Conservation (phyloP, 805 yeast genomes). For the Zygoascus bituminiphila region DNA sequence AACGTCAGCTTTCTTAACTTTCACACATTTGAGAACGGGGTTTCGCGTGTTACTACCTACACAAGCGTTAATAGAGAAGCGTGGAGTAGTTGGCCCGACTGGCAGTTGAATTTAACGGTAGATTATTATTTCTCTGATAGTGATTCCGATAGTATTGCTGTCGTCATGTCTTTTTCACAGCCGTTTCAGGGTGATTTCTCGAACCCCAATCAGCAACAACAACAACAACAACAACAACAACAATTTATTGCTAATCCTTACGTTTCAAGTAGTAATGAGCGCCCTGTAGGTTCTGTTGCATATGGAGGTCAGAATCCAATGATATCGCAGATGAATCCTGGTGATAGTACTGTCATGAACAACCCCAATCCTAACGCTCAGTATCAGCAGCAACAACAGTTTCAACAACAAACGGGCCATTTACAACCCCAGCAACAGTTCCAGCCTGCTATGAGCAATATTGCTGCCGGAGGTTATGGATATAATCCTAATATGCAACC, state of each 20-base stretch:
- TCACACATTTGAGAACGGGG: no score
- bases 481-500: not conserved
- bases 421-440: conserved; percentile 9
- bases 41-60: no score
- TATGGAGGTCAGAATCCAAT: not conserved
- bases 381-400: conserved; percentile 18
- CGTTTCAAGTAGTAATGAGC: not conserved
- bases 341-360: not conserved
- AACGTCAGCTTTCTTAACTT: no score
- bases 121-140: not conserved
- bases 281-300: not conserved
- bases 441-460: not conserved
- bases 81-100: not conserved
- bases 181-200: not conserved
- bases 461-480: not conserved
- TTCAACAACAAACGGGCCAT: conserved; percentile 15
- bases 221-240: conserved; percentile 29
- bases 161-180: not conserved
- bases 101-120: not conserved
- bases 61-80: no score
- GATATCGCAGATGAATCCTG: not conserved
- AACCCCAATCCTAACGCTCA: not conserved
- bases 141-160: not conserved
- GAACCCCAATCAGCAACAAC: conserved; percentile 14
- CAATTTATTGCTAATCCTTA: conserved; percentile 21